Base-by-base conservation (phyloP, 495 filamentous ascomycete species). In the Glonium stellatum region DNA sequence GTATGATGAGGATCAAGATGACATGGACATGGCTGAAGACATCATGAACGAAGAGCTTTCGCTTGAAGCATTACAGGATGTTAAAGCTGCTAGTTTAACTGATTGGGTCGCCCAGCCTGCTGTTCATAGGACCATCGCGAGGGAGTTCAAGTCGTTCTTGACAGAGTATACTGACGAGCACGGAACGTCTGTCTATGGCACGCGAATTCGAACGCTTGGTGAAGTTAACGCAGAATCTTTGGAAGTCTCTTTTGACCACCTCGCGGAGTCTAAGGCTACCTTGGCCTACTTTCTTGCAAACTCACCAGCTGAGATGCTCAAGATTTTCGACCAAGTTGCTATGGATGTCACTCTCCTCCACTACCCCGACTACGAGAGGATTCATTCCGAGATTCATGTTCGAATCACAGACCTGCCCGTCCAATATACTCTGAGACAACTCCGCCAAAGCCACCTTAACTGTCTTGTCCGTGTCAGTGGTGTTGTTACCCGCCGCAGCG, bases 281-380 rank as follows among this genome's bases (percentile, higher is more conserved):
- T 79, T 99, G n/a, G 92, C 90, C 15, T 96, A 96, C 72, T 99
- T 97, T 79, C 79, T 97, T 34, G 95, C 92, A 64, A 99, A 97
- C 69, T 89, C 93, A 9, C 95, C 95, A 0, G 83, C 89, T 46
- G 92, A 96, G 70, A 86, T 96, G 60, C 81, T 99, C 61, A 92
- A 93, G 73, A 87, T 97, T 48, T 97, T 99, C 68, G 95, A 99
- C 68, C 87, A 96, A 60, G 93, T 96, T 1, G 95, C 95, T 36
- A 91, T 97, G 79, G 92, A 97, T 56, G 90, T 92, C 31, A 92
- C 91, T 0, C 80, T 97, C 12, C 85, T 97, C 61, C 87, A 97
- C 73, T 99, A 99, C 73, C 92, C 91, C 0, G 90, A 97, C 71
- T 99, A 97, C 72, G 89, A 96, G 70, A 87, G 92, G 51, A 99